These are phyloP conservation scores for Aspergillus brasiliensis DNA, from an alignment of 2,329 filamentous ascomycete species.

Conservation along the genomic window DNA sequence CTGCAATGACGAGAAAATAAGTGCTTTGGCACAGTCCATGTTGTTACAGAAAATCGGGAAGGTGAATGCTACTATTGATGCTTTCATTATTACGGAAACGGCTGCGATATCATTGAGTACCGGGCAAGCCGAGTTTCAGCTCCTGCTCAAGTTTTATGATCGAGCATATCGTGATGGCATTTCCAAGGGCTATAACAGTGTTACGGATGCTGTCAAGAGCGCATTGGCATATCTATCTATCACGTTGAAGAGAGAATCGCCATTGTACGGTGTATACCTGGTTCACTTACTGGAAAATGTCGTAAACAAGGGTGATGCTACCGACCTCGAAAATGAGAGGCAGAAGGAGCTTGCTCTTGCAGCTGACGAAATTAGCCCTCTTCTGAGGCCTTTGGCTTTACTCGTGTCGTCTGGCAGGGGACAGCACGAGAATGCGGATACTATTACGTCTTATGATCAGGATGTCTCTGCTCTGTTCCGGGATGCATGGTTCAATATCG, in stretches of 20 bases:
- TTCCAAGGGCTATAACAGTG: slow-evolving; percentile 64
- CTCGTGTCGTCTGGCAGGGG: slow-evolving; percentile 63
- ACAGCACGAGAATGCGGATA: slow-evolving; percentile 24
- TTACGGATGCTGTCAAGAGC: slow-evolving; percentile 75
- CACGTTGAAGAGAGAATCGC: slow-evolving; percentile 66
- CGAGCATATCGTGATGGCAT: slow-evolving; percentile 74
- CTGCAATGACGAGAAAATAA: slow-evolving; percentile 87
- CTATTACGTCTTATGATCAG: slow-evolving; percentile 56
- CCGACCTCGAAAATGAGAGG: slow-evolving; percentile 71
- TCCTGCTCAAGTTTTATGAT: slow-evolving; percentile 80
- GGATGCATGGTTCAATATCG: slow-evolving; percentile 98
- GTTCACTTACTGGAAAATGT: slow-evolving; percentile 82
- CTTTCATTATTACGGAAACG: slow-evolving; percentile 80
- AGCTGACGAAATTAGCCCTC: slow-evolving; percentile 81
- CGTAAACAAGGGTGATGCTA: slow-evolving; percentile 85
- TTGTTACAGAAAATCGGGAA: slow-evolving; percentile 93
- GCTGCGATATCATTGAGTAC: slow-evolving; percentile 76
- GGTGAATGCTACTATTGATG: slow-evolving; percentile 76
- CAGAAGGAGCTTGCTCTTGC: slow-evolving; percentile 80
- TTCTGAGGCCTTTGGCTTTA: slow-evolving; percentile 83
- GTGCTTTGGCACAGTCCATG: slow-evolving; percentile 90
- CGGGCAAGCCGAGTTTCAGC: slow-evolving; percentile 78
- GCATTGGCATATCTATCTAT: slow-evolving; percentile 79
- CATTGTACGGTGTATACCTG: slow-evolving; percentile 80
- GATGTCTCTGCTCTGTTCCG: slow-evolving; percentile 73